These are phyloP conservation scores for Termitomyces sp. DNA, from an alignment of 768 basidiomycete genomes.

Conservation along the genomic window DNA sequence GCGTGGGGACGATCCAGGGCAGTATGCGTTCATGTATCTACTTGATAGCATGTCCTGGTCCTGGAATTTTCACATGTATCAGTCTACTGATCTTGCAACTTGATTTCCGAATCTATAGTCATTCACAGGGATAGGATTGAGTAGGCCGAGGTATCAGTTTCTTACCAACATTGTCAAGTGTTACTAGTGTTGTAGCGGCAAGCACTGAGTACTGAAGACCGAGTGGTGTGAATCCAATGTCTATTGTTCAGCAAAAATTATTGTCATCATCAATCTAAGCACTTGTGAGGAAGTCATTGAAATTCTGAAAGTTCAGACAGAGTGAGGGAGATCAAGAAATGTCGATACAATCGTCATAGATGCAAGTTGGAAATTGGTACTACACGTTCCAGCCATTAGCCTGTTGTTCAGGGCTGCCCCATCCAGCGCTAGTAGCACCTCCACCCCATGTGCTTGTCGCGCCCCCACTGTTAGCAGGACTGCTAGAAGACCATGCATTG, in stretches of 20 bases:
- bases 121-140: too few species aligned
- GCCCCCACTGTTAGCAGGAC: slow-evolving; percentile 16
- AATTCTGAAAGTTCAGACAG: neutral
- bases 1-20: too few species aligned
- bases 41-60: too few species aligned
- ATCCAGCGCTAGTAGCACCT: slow-evolving; percentile 33
- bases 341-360: neutral
- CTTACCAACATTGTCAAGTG: too few species aligned
- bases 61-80: neutral
- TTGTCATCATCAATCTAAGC: neutral
- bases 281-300: neutral
- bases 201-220: too few species aligned
- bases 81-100: neutral
- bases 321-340: neutral
- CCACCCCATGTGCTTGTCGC: slow-evolving; percentile 32
- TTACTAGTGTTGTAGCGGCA: too few species aligned
- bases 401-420: slow-evolving; percentile 44
- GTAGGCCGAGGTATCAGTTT: too few species aligned
- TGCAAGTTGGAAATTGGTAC: neutral
- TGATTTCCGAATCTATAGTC: neutral
- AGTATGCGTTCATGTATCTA: neutral
- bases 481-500: slow-evolving; percentile 19
- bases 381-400: slow-evolving; percentile 53
- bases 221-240: neutral
- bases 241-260: neutral